A percentile compares a stretch with the other conserved stretches of the same genome.
phyloP scores from a whole-genome alignment of 2,329 filamentous ascomycete genomes.

The Sporothrix mexicana region DNA sequence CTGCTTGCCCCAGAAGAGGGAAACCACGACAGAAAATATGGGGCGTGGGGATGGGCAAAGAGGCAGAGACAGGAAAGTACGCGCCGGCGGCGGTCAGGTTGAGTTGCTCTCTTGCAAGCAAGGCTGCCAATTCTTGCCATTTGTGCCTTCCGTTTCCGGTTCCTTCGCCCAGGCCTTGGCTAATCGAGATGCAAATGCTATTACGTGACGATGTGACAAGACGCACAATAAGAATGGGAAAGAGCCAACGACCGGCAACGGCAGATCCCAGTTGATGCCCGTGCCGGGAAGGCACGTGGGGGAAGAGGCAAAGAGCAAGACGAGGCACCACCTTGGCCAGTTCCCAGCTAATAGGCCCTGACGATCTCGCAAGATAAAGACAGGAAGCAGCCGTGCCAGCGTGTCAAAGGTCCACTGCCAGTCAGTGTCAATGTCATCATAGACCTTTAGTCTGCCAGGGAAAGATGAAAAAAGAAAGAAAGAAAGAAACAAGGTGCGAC shows the following conservation, averaged over 20 bases:
- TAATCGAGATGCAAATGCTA: constrained; percentile 24
- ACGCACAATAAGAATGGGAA: background rate
- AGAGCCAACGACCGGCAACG: background rate
- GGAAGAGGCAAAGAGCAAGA: background rate
- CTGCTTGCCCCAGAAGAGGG: constrained; percentile 1
- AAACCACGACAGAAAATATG: constrained; percentile 2
- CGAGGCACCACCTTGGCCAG: too few species aligned
- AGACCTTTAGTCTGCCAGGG: background rate
- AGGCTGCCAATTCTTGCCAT: constrained; percentile 17
- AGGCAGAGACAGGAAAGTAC: constrained; percentile 19
- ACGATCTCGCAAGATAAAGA: constrained; percentile 12
- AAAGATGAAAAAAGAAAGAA: background rate
- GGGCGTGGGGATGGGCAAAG: constrained; percentile 14
- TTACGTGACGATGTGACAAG: constrained; percentile 22
- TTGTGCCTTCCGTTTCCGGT: background rate
- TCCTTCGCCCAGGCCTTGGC: background rate
- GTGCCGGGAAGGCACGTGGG: constrained; percentile 8
- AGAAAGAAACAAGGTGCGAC: background rate
- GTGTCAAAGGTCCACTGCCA: background rate
- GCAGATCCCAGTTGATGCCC: background rate
- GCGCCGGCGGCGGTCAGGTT: background rate
- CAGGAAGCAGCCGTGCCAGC: background rate
- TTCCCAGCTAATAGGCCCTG: background rate
- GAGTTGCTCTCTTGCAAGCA: background rate
- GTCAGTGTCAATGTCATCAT: background rate